Base-by-base conservation (phyloP, 768 basidiomycete genomes). In the Phaffia tasmanica region DNA sequence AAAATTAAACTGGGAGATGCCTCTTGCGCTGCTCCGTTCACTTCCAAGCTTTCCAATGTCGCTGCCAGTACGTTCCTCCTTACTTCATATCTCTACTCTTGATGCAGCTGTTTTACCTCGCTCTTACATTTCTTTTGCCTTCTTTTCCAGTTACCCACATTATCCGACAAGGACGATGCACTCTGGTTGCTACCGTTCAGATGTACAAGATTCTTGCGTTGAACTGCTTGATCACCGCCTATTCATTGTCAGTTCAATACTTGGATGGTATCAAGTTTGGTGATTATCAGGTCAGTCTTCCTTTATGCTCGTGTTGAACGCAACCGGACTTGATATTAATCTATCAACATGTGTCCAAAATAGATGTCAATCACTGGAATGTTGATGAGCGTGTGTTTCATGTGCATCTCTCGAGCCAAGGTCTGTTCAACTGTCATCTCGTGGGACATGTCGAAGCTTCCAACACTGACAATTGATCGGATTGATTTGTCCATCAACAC, bases 1-100 rank as follows among this genome's bases (percentile, higher is more conserved):
- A 90, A 95, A 79, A 99, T 99, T 77, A 99, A 98, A 78, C 85
- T 98, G 32, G 95, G 95, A n/a, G 95, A 98, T 74, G 95, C 95
- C 0, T 97, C 92, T 1, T 97, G 93, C 73, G 95, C 95, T 7
- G 95, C 95, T 1, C 95, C 95, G 0, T 99, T 99, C 79, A 98
- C 95, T 0, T 97, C 93, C 14, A 99, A 99, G 76, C 78, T 99
- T 63, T 87, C 88, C n/a, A 94, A 99, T 74, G 95, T 99, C 60
- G 83, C 88, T 71, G 92, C 95, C 42, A 89, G 93, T 95, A 73
- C 72, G 91, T 83, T 9, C 42, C 11, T 16, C 18, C 55, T 29
- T 27, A 48, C 6, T 63, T 30, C 27, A 15, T 3, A 35, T 16
- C 15, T 2, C 67, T 15, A 23, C 7, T 21, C 5, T 70, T 16